Conservation (phyloP, 2,329 filamentous ascomycete genomes). For the Beauveria rudraprayagi region DNA sequence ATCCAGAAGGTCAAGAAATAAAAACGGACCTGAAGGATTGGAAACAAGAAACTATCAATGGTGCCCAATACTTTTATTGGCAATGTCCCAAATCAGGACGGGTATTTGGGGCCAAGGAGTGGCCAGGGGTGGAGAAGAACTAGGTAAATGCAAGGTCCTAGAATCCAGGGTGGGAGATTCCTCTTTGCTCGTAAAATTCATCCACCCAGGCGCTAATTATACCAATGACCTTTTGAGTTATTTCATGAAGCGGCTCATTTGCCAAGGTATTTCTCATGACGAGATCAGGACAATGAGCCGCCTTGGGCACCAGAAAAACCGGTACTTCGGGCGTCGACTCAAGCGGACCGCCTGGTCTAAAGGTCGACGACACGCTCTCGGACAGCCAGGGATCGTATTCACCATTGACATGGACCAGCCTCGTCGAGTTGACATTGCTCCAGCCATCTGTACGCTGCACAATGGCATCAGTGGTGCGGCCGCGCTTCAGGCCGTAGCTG, state of each 20-base stretch:
- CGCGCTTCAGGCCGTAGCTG: slow-evolving; percentile 28
- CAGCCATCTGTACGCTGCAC: slow-evolving; percentile 11
- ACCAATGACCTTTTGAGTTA: slow-evolving; percentile 44
- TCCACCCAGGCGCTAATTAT: slow-evolving; percentile 57
- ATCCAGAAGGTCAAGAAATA: not conserved
- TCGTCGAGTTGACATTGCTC: slow-evolving; percentile 8
- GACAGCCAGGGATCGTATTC: slow-evolving; percentile 9
- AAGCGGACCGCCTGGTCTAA: slow-evolving; percentile 17
- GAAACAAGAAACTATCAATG: not conserved
- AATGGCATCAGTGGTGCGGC: slow-evolving; percentile 29
- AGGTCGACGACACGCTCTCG: slow-evolving; percentile 5
- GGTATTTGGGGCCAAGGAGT: no score
- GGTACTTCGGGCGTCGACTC: slow-evolving; percentile 40
- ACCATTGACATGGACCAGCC: slow-evolving; percentile 10
- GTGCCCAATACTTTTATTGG: no score
- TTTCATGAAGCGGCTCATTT: slow-evolving; percentile 45
- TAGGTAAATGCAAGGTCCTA: not conserved
- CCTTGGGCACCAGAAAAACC: slow-evolving; percentile 26
- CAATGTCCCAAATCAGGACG: no score
- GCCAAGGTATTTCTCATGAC: slow-evolving; percentile 58
- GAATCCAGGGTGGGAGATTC: slow-evolving; percentile 1
- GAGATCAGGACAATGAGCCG: slow-evolving; percentile 51
- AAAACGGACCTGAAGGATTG: not conserved
- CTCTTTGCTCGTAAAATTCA: slow-evolving; percentile 36
- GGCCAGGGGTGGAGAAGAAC: no score